Evolutionary conservation across 257 asterid genomes (phyloP).

Genomic region (Plantago major): DNA sequence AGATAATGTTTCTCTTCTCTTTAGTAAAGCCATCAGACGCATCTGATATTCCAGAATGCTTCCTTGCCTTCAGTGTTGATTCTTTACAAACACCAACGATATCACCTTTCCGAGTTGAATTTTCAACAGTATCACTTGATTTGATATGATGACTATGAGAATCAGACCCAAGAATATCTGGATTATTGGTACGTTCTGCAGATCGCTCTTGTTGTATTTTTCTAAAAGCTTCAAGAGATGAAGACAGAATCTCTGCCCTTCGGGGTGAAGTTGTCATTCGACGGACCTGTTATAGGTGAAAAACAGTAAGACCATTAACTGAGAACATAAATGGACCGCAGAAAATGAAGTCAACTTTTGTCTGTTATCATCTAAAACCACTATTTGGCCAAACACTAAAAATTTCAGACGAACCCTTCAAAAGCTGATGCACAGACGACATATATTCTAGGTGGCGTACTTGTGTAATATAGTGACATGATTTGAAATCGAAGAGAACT

Average conservation of each 20-base stretch:
- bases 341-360: conserved; percentile 13
- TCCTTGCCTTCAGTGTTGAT: conserved; percentile 27
- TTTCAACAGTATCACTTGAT: conserved; percentile 33
- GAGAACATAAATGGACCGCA: conserved; percentile 9
- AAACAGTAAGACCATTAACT: conserved; percentile 22
- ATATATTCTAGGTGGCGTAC: not conserved
- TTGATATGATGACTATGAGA: conserved; percentile 33
- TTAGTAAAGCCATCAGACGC: conserved; percentile 37
- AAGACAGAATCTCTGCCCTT: conserved; percentile 93
- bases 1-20: conserved; percentile 48
- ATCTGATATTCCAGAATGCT: conserved; percentile 40
- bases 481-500: no score
- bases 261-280: conserved; percentile 99
- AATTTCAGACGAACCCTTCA: not conserved
- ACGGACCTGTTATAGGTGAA: conserved; percentile 63
- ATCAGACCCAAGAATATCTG: conserved; percentile 36
- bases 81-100: conserved; percentile 36
- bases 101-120: conserved; percentile 29
- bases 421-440: conserved; percentile 14
- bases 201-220: conserved; percentile 85
- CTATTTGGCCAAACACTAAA: conserved; percentile 4
- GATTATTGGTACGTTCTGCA: conserved; percentile 35
- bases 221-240: conserved; percentile 96
- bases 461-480: not conserved
- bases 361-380: conserved; percentile 2